phyloP scores from a whole-genome alignment of 2,329 filamentous ascomycete species.

The Seiridium cupressi region DNA sequence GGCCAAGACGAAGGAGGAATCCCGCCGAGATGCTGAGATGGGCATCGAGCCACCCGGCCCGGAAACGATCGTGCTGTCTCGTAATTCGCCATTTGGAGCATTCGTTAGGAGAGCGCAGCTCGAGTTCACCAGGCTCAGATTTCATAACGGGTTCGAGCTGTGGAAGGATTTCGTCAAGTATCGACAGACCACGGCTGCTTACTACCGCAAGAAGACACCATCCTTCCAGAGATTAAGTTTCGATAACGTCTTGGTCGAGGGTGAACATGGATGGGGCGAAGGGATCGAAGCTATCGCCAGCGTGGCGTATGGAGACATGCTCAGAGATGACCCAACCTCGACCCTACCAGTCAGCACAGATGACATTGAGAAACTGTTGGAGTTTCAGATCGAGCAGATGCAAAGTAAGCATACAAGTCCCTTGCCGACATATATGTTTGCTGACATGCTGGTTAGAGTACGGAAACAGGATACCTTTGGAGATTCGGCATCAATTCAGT shows the following conservation, averaged over 20 bases:
- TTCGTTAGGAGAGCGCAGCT: slow-evolving; percentile 76
- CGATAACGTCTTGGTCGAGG: slow-evolving; percentile 52
- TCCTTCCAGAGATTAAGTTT: slow-evolving; percentile 56
- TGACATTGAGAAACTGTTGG: slow-evolving; percentile 76
- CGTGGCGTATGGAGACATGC: slow-evolving; percentile 52
- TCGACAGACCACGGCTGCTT: slow-evolving; percentile 68
- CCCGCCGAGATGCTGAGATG: slow-evolving; percentile 52
- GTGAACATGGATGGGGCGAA: slow-evolving; percentile 51
- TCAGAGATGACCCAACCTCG: slow-evolving; percentile 38
- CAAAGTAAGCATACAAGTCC: slow-evolving; percentile 57
- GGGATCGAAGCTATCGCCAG: slow-evolving; percentile 43
- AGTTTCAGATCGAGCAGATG: slow-evolving; percentile 85
- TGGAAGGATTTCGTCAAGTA: slow-evolving; percentile 85
- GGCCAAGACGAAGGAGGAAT: slow-evolving; percentile 60
- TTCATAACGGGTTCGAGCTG: slow-evolving; percentile 73
- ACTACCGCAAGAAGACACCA: slow-evolving; percentile 63
- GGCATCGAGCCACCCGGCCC: slow-evolving; percentile 46
- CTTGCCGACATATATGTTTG: background rate
- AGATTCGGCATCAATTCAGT: slow-evolving; percentile 70
- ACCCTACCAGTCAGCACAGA: slow-evolving; percentile 65
- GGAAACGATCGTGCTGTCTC: slow-evolving; percentile 61
- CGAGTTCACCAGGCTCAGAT: slow-evolving; percentile 78
- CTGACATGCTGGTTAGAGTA: slow-evolving; percentile 49
- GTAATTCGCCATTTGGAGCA: slow-evolving; percentile 75
- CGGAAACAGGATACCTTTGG: slow-evolving; percentile 73